A percentile compares a stretch with the other conserved stretches of the same genome.
Conservation (phyloP, 164 flowering plant species). For the Sedum album region DNA sequence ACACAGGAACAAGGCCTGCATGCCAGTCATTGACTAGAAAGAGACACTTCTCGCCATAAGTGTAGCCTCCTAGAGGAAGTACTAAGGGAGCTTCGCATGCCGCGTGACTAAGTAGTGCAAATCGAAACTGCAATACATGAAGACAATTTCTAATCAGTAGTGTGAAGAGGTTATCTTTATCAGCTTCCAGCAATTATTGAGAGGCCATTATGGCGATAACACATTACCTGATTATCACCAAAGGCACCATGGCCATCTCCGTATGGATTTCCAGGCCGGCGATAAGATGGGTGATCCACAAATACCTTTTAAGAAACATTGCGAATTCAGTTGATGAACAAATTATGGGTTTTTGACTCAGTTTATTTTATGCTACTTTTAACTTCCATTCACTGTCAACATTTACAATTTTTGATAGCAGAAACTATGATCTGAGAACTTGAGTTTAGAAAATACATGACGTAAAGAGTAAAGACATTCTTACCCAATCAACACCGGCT, state of each 20-base stretch:
- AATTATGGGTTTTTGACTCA: background rate
- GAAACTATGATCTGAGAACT: background rate
- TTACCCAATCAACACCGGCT: slow-evolving; percentile 96
- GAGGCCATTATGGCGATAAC: background rate
- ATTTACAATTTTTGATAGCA: background rate
- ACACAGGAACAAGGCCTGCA: slow-evolving; percentile 93
- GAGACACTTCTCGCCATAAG: slow-evolving; percentile 83
- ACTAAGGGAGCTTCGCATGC: slow-evolving; percentile 97
- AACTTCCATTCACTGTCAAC: background rate
- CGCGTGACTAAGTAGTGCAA: slow-evolving; percentile 87
- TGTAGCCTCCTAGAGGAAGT: slow-evolving; percentile 83
- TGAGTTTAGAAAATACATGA: background rate
- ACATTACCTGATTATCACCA: slow-evolving; percentile 83
- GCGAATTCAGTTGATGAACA: background rate
- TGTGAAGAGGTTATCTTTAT: background rate
- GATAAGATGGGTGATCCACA: slow-evolving; percentile 87
- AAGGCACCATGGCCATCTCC: slow-evolving; percentile 82
- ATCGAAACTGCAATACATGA: slow-evolving; percentile 55
- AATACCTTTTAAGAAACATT: slow-evolving; percentile 44
- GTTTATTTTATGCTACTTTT: background rate
- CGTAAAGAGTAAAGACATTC: background rate
- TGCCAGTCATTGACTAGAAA: slow-evolving; percentile 98
- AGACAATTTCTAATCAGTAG: background rate
- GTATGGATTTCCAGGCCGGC: slow-evolving; percentile 90
- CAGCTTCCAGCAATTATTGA: background rate